Base-by-base conservation (phyloP, 2,329 filamentous ascomycete genomes). In the Parasarocladium wereldwijsianum region DNA sequence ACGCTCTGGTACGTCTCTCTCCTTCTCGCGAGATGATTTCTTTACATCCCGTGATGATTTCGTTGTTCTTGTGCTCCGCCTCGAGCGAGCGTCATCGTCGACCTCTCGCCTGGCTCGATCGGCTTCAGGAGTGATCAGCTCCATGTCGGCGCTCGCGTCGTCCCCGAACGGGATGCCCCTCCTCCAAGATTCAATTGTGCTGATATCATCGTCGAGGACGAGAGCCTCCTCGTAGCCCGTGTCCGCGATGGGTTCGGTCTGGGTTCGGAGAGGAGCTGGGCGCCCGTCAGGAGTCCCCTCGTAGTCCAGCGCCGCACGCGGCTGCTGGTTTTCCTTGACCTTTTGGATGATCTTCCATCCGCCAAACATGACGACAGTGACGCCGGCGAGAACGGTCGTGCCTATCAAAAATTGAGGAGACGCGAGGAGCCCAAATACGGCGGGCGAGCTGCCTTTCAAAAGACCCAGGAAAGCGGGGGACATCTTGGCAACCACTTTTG, bases 311-410 rank as follows among this genome's bases (percentile, higher is more conserved):
- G 50, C 50, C 26, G 47, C 44, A 2, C 44, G 35, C 2, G 47
- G 43, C 2, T 42, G 39, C 32, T 51, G 49, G 13, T 46, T 48
- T 32, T 66, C 64, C 35, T 55, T 53, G 40, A 96, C 82, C 42
- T 75, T 77, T 64, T 94, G 92, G 55, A 98, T 76, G 50, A 98
- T 94, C 58, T 93, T 96, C 69, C 84, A 96, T 5, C 90, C 87
- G 32, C 90, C 90, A 36, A 98, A 83, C 50, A 90, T 86, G 43
- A 98, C 83, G 7, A 96, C 76, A 0, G 90, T 96, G n/a, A 93
- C 76, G 10, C 90, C 90, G 1, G 93, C 75, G 1, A 81, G 83
- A 10, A 93, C 74, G 24, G 86, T 82, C 1, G 82, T 84, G 4
- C 85, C 85, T 43, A 98, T 93, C 38, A 94, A 70, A 49, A 98